Evolutionary conservation across 192 early-diverging fungal species (phyloP), one percentile per base, ranked within the genome.

Genomic region (Linnemannia hyalina): DNA sequence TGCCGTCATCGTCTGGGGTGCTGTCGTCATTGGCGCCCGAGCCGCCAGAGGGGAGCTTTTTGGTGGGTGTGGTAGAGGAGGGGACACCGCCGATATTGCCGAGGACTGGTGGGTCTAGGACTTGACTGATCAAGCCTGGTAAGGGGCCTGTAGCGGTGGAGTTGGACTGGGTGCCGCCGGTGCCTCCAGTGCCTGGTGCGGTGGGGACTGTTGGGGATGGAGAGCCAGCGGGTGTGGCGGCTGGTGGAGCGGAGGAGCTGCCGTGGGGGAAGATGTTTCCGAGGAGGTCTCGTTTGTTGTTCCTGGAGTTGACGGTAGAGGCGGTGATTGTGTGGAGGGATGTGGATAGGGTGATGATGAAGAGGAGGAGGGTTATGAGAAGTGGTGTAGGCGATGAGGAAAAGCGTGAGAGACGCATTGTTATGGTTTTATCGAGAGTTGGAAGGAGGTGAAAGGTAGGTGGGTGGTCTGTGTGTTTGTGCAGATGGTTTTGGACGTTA

Each of bases 111-210:
- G 68, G 47, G 54, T 57, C 72, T 32, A 73, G 78, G 32, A 80
- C 55, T 20, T 60, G 55, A 20, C 42, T 70, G 44, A 74, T 32
- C 20, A 80, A 32, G n/a, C 78, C 73, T 32, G 78, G 78, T 7
- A 73, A 5, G 8, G 78, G 71, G 4, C 60, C 60, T 1, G 60
- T 65, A 4, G 60, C 29, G 13, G 60, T 65, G 4, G 60, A 32
- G 29, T 65, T 65, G 55, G n/a, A n/a, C 0, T 7, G 41, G 16
- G 32, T n/a, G 46, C 68, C 70, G 7, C 26, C 44, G 10, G 70
- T 54, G 40, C 72, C 38, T 40, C 0, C 57, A 26, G 35, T 41
- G 18, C 26, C 8, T 22, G 72, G 40, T 26, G 38, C 20, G 46
- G 76, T 68, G 32, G 76, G 63, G 42, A 44, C 42, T 57, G 55